Evolutionary conservation across 108 stramenopile species (phyloP).

Genomic region (Skeletonema grethae): DNA sequence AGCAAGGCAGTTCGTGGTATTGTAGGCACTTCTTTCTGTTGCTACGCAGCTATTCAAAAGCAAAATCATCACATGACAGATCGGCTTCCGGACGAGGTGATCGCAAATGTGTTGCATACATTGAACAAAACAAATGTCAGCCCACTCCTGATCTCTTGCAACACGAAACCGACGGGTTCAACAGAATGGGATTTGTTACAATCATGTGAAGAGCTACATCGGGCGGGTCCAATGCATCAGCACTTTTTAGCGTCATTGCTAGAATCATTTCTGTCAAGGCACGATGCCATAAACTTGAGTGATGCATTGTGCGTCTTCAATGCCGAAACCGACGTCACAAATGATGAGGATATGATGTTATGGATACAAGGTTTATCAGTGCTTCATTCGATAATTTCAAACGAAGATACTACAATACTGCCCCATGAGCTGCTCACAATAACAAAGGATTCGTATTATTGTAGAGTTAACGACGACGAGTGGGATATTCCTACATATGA

Average conservation of each 20-base stretch:
- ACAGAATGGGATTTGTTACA: background rate
- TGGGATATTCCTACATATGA: slow-evolving; percentile 15
- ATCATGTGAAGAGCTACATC: background rate
- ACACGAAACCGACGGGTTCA: background rate
- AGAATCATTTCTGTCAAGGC: background rate
- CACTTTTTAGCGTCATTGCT: background rate
- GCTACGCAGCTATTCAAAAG: too few relatives aligned
- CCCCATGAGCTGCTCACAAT: slow-evolving; percentile 30
- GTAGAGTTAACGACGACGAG: slow-evolving; percentile 6
- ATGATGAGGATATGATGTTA: background rate
- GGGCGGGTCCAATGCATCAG: background rate
- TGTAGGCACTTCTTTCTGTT: too few relatives aligned
- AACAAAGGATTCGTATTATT: slow-evolving; percentile 37
- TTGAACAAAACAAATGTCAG: background rate
- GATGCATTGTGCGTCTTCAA: background rate
- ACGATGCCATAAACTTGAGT: background rate
- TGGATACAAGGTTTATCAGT: background rate
- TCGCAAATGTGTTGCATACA: slow-evolving; percentile 4
- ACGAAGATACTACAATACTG: background rate
- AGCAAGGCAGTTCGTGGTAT: too few relatives aligned
- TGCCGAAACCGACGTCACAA: background rate
- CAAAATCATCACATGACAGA: too few relatives aligned
- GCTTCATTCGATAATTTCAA: background rate
- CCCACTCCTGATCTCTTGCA: background rate
- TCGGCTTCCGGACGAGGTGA: background rate